These are phyloP conservation scores for Pseudohalonectria lignicola DNA, from an alignment of 2,329 filamentous ascomycete genomes.

Conservation along the genomic window DNA sequence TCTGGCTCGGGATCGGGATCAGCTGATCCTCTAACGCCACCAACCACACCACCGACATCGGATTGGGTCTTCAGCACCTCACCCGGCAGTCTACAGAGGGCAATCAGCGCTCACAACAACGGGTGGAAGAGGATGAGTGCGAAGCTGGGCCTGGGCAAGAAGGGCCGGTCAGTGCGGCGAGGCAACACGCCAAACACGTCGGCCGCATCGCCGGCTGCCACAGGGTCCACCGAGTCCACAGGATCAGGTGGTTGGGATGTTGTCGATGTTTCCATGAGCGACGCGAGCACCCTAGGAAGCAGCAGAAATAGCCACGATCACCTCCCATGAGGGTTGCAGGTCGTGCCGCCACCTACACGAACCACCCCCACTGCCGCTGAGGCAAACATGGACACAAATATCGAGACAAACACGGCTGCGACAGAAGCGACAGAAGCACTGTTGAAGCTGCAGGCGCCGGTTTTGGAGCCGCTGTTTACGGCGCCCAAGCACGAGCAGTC, in stretches of 20 bases:
- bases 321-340: constrained; percentile 47
- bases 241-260: constrained; percentile 12
- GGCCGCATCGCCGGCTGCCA: constrained; percentile 9
- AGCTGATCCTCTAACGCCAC: constrained; percentile 67
- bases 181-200: constrained; percentile 13
- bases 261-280: constrained; percentile 22
- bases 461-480: too few relatives aligned
- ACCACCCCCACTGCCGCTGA: constrained; percentile 19
- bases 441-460: constrained; percentile 9
- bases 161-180: background rate
- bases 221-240: background rate
- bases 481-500: constrained; percentile 2
- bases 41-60: constrained; percentile 57
- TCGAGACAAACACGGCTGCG: constrained; percentile 6
- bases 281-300: constrained; percentile 11
- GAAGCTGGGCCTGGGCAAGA: constrained; percentile 38
- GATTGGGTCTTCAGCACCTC: constrained; percentile 42
- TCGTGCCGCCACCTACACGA: constrained; percentile 34
- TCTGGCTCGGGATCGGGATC: too few relatives aligned
- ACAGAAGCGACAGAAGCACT: constrained; percentile 6
- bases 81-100: constrained; percentile 41
- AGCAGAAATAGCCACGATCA: constrained; percentile 15
- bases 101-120: constrained; percentile 41
- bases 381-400: constrained; percentile 8
- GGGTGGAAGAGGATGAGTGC: constrained; percentile 56